Evolutionary conservation across 768 basidiomycete species (phyloP).

Genomic region (Pleurotus djamor): DNA sequence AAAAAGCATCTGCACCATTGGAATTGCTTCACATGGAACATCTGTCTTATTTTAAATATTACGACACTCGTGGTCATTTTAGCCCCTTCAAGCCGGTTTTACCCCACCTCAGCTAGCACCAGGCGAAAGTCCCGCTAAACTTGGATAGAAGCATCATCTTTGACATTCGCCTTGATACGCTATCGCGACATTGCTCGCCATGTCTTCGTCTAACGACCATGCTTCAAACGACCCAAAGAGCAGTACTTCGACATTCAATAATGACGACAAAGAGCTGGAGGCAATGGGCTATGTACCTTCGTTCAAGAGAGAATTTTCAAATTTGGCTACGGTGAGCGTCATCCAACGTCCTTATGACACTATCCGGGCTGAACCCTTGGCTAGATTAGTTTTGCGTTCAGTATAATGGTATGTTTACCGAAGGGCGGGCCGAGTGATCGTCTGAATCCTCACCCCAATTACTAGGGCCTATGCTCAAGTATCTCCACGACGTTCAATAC

Average conservation of each 20-base stretch:
- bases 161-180: neutral
- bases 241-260: conserved; percentile 27
- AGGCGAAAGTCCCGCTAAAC: neutral
- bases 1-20: no score
- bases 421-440: neutral
- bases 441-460: neutral
- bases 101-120: neutral
- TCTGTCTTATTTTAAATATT: no score
- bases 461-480: conserved; percentile 68
- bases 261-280: conserved; percentile 65
- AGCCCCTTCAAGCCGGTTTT: neutral
- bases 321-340: conserved; percentile 65
- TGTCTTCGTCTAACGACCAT: neutral
- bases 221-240: neutral
- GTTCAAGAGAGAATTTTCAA: conserved; percentile 84
- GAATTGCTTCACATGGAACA: no score
- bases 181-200: neutral
- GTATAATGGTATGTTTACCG: conserved; percentile 55
- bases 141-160: neutral
- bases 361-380: conserved; percentile 1
- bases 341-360: neutral
- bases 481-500: conserved; percentile 81
- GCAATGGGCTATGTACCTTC: conserved; percentile 74
- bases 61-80: no score
- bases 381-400: conserved; percentile 75